These are phyloP conservation scores for Aspergillus latus DNA, from an alignment of 2,329 filamentous ascomycete species.

Conservation along the genomic window DNA sequence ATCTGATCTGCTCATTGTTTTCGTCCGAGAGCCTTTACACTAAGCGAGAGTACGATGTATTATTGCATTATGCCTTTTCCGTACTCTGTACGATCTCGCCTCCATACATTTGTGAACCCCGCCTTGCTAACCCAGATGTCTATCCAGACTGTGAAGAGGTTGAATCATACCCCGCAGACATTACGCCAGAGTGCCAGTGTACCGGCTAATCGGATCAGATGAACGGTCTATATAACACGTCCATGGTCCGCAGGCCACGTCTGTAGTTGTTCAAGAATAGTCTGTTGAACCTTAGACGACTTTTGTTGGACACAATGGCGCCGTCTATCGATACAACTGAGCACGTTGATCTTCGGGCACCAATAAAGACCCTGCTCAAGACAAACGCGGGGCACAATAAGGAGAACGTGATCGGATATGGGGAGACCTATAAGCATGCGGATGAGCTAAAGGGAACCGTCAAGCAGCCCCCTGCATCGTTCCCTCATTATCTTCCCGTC, in stretches of 20 bases:
- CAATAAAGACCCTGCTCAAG: slow-evolving; percentile 27
- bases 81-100: not conserved
- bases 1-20: slow-evolving; percentile 8
- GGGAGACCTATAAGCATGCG: slow-evolving; percentile 44
- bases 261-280: not conserved
- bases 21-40: not conserved
- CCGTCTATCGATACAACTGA: slow-evolving; percentile 32
- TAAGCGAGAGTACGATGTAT: not conserved
- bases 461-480: slow-evolving; percentile 58
- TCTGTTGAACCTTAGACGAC: not conserved
- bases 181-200: slow-evolving; percentile 20
- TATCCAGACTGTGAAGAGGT: slow-evolving; percentile 4
- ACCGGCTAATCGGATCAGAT: not conserved
- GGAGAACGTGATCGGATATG: slow-evolving; percentile 37
- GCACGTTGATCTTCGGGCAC: slow-evolving; percentile 28
- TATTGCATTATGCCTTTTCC: not conserved
- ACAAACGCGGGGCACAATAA: slow-evolving; percentile 37
- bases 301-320: slow-evolving; percentile 30
- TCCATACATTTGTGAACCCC: slow-evolving; percentile 1
- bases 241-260: not conserved
- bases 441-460: slow-evolving; percentile 55
- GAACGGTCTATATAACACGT: slow-evolving; percentile 14
- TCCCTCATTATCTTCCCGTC: slow-evolving; percentile 71
- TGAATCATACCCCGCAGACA: slow-evolving; percentile 25
- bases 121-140: not conserved